Evolutionary conservation across 2,329 filamentous ascomycete genomes (phyloP).

Genomic region (Capronia americana): DNA sequence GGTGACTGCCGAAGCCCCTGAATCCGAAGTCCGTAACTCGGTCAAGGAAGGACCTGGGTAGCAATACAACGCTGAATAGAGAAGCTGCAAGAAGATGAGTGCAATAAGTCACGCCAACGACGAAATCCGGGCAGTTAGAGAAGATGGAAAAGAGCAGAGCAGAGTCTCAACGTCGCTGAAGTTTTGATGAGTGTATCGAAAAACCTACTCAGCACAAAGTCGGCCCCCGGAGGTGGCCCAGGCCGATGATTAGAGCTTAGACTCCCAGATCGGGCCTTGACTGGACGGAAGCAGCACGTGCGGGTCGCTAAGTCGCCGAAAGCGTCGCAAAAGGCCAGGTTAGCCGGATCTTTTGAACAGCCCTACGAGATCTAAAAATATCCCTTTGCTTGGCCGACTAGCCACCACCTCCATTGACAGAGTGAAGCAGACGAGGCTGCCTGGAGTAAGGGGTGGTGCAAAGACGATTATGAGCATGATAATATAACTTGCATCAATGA

Average conservation of each 20-base stretch:
- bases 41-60: background rate
- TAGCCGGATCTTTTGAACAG: slow-evolving; percentile 4
- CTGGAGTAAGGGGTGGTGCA: background rate
- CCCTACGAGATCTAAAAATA: slow-evolving; percentile 17
- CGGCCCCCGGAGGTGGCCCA: background rate
- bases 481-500: background rate
- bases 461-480: background rate
- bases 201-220: slow-evolving; percentile 9
- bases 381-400: background rate
- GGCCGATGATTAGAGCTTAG: background rate
- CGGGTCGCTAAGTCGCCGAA: slow-evolving; percentile 3
- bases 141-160: background rate
- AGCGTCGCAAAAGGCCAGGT: background rate
- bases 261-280: background rate
- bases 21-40: background rate
- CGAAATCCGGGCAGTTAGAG: background rate
- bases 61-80: background rate
- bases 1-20: slow-evolving; percentile 1
- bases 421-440: slow-evolving; percentile 9
- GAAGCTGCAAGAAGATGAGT: background rate
- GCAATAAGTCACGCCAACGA: background rate
- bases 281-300: slow-evolving; percentile 7
- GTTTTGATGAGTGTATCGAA: slow-evolving; percentile 1
- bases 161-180: slow-evolving; percentile 1
- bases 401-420: background rate